Conservation (phyloP, 768 basidiomycete genomes). For the Mycena leptocephala region DNA sequence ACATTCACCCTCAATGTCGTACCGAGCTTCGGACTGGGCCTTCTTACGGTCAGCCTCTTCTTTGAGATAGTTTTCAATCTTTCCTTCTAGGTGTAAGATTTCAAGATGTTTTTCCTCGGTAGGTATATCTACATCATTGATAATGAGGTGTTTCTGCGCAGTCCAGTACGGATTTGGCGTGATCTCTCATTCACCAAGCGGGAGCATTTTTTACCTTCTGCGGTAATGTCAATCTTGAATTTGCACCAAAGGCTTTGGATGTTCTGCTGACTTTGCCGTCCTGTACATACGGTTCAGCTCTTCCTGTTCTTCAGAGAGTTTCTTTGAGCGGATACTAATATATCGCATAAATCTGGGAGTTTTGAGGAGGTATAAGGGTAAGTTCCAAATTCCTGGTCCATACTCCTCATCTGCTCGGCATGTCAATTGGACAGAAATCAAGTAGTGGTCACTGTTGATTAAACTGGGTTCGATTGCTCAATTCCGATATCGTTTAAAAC, state of each 20-base stretch:
- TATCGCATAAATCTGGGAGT: background rate
- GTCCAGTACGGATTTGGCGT: too few species aligned
- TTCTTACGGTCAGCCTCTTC: background rate
- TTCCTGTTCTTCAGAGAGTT: background rate
- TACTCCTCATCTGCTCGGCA: background rate
- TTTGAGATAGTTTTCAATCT: background rate
- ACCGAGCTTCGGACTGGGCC: background rate
- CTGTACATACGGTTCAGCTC: too few species aligned
- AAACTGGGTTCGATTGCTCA: background rate
- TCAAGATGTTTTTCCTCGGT: background rate
- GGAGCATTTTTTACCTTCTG: too few species aligned
- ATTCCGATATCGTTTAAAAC: too few species aligned
- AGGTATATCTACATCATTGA: too few species aligned
- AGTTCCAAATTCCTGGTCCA: background rate
- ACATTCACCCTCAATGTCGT: background rate
- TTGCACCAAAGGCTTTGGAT: too few species aligned
- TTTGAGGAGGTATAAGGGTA: background rate
- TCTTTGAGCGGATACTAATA: background rate
- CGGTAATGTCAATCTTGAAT: too few species aligned
- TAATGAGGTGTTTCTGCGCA: too few species aligned
- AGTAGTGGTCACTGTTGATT: background rate
- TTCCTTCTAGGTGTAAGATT: background rate
- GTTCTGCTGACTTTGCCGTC: too few species aligned
- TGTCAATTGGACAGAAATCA: conserved; percentile 3
- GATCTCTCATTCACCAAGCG: too few species aligned